phyloP scores from a whole-genome alignment of 2,329 filamentous ascomycete species.

The Ophiostoma tasmaniense region DNA sequence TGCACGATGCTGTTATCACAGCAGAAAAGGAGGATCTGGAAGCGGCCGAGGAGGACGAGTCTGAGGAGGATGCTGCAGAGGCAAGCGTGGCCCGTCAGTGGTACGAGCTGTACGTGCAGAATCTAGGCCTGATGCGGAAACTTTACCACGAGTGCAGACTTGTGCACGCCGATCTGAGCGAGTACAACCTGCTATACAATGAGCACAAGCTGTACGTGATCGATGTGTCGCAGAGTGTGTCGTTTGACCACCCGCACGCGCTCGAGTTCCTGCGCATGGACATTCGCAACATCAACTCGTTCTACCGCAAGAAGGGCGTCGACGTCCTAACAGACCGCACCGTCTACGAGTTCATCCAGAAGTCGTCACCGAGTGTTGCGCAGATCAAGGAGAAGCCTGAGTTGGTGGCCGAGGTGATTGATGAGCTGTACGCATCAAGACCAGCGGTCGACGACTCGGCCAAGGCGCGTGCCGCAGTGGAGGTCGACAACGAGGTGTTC shows the following conservation, averaged over 20 bases:
- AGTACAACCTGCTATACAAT: conserved; percentile 96
- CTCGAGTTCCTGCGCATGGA: conserved; percentile 96
- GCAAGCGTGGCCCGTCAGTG: conserved; percentile 46
- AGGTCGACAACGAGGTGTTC: conserved; percentile 87
- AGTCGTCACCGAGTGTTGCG: conserved; percentile 48
- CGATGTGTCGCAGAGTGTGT: conserved; percentile 94
- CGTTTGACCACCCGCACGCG: conserved; percentile 88
- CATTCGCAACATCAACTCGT: conserved; percentile 92
- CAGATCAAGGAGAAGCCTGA: conserved; percentile 35
- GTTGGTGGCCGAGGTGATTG: conserved; percentile 49
- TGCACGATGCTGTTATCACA: conserved; percentile 72
- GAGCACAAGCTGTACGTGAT: conserved; percentile 80
- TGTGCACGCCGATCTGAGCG: conserved; percentile 92
- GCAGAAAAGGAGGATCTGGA: conserved; percentile 44
- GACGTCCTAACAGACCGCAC: conserved; percentile 68
- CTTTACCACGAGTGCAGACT: conserved; percentile 89
- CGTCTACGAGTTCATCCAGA: conserved; percentile 73
- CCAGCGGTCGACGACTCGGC: conserved; percentile 32
- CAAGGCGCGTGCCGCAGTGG: conserved; percentile 44
- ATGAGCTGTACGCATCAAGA: conserved; percentile 56
- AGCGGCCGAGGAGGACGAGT: conserved; percentile 35
- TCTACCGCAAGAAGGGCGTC: conserved; percentile 80
- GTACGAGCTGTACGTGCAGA: conserved; percentile 69
- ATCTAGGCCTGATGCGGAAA: conserved; percentile 80
- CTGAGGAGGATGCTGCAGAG: not conserved